A percentile compares a stretch with the other conserved stretches of the same genome.
phyloP scores from a whole-genome alignment of 2,329 filamentous ascomycete species.

The Nigrospora sphaerica region DNA sequence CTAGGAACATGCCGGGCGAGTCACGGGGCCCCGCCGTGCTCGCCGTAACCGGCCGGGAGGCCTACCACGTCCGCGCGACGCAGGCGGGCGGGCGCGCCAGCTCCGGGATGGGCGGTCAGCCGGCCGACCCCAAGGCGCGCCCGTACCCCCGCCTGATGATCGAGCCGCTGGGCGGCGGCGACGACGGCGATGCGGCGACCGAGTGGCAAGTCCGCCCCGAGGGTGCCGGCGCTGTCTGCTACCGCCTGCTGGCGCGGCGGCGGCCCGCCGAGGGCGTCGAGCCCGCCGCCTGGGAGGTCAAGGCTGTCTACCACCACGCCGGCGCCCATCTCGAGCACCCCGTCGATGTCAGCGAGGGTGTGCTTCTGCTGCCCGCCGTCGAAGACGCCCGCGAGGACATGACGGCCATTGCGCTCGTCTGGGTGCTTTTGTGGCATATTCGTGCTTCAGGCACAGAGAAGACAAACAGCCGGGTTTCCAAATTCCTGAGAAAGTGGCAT shows the following conservation, averaged over 20 bases:
- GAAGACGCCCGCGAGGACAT: slow-evolving; percentile 6
- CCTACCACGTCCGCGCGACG: background rate
- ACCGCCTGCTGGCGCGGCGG: background rate
- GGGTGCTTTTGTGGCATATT: background rate
- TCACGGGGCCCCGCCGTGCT: background rate
- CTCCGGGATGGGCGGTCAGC: no score
- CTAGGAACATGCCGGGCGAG: background rate
- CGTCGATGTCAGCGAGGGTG: slow-evolving; percentile 7
- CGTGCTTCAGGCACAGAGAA: background rate
- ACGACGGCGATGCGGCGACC: background rate
- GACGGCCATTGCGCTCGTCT: background rate
- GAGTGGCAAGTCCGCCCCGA: background rate
- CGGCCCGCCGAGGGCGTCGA: background rate
- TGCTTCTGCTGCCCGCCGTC: slow-evolving; percentile 4
- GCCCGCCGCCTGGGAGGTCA: background rate
- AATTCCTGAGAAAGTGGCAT: no score
- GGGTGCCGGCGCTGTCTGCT: background rate
- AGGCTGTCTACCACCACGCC: slow-evolving; percentile 10
- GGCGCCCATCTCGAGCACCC: slow-evolving; percentile 5
- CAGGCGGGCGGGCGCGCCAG: no score
- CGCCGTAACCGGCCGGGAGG: background rate
- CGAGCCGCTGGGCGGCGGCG: background rate
- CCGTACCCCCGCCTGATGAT: background rate
- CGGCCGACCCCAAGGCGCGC: background rate
- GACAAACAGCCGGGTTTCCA: no score